Evolutionary conservation across 1,284 basidiomycete genomes (phyloP).

Genomic region (Spongiforma sp.): DNA sequence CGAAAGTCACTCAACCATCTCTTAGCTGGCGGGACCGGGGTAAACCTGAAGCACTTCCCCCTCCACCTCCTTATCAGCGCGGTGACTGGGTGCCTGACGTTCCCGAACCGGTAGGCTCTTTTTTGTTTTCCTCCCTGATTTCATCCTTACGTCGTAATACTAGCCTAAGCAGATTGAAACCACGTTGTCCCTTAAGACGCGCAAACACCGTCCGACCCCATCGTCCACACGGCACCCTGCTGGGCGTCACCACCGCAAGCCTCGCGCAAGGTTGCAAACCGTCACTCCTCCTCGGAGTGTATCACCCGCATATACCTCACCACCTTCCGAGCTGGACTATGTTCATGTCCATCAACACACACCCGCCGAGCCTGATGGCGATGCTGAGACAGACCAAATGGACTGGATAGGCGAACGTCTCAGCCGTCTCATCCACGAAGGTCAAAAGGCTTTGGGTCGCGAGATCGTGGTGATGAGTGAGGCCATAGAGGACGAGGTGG

Average conservation of each 20-base stretch:
- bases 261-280: conserved; percentile 31
- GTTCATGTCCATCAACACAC: conserved; percentile 18
- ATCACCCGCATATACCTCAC: conserved; percentile 35
- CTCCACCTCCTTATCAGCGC: conserved; percentile 70
- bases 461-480: conserved; percentile 79
- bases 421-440: conserved; percentile 70
- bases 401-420: conserved; percentile 77
- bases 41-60: conserved; percentile 49
- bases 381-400: conserved; percentile 54
- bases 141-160: conserved; percentile 15
- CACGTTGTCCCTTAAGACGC: conserved; percentile 27
- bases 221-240: conserved; percentile 39
- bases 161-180: conserved; percentile 28
- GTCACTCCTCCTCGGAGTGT: conserved; percentile 32
- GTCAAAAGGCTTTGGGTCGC: conserved; percentile 68
- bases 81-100: conserved; percentile 54
- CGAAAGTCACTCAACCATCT: conserved; percentile 12
- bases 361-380: conserved; percentile 27
- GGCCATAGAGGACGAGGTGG: conserved; percentile 69
- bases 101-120: conserved; percentile 23
- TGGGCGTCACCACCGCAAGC: conserved; percentile 41
- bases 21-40: conserved; percentile 70
- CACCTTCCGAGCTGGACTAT: conserved; percentile 47
- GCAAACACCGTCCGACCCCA: conserved; percentile 36
- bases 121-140: background rate